phyloP scores from a whole-genome alignment of 352 stramenopile genomes.

The Phytophthora europaea region DNA sequence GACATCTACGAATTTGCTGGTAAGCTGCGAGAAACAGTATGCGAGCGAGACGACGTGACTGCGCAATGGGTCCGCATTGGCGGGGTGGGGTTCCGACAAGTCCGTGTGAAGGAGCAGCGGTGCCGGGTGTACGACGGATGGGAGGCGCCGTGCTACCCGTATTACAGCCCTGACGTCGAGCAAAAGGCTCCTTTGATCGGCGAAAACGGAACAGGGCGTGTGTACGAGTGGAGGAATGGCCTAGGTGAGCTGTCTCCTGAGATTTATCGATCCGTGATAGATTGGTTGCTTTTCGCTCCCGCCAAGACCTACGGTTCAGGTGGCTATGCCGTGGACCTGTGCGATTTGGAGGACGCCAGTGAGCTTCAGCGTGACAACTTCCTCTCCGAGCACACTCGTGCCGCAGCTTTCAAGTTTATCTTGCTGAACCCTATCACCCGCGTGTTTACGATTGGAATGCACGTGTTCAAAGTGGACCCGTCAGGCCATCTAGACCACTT shows the following conservation, averaged over 20 bases:
- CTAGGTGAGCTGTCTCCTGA: slow-evolving; percentile 67
- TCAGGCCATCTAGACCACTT: slow-evolving; percentile 88
- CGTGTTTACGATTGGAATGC: slow-evolving; percentile 89
- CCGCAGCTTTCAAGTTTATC: slow-evolving; percentile 87
- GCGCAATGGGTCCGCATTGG: slow-evolving; percentile 84
- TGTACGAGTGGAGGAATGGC: slow-evolving; percentile 76
- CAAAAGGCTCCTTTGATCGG: slow-evolving; percentile 61
- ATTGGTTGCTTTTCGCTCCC: slow-evolving; percentile 54
- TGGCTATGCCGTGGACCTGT: slow-evolving; percentile 84
- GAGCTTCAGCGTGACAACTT: slow-evolving; percentile 79
- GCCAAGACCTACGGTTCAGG: slow-evolving; percentile 69
- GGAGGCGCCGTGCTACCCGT: slow-evolving; percentile 79
- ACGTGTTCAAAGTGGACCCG: slow-evolving; percentile 84
- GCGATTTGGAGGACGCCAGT: slow-evolving; percentile 56
- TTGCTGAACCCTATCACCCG: slow-evolving; percentile 90
- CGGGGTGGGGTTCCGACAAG: slow-evolving; percentile 84
- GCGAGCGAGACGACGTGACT: slow-evolving; percentile 58
- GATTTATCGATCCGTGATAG: slow-evolving; percentile 65
- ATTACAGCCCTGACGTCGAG: slow-evolving; percentile 64
- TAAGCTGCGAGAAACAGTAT: slow-evolving; percentile 64
- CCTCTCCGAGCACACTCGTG: slow-evolving; percentile 83
- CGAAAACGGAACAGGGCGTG: slow-evolving; percentile 41
- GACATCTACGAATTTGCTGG: slow-evolving; percentile 85
- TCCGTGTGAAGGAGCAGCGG: slow-evolving; percentile 81
- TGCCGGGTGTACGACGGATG: slow-evolving; percentile 74